Evolutionary conservation across 331 rosid genomes (phyloP), one percentile per base, ranked within the genome.

Genomic region (Malus hybrid): DNA sequence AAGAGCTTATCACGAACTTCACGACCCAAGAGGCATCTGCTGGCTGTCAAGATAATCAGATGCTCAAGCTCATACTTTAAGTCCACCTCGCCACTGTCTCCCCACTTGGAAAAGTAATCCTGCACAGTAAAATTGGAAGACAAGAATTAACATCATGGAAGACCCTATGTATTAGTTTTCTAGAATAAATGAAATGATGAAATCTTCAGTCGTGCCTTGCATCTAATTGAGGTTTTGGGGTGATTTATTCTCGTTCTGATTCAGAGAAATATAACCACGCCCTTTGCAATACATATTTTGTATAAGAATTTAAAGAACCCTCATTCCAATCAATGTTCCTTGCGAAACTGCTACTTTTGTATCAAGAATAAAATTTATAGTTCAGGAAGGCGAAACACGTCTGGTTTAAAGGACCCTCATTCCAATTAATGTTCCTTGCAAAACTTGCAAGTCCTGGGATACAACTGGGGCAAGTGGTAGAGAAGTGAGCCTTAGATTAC

Each of bases 101-200:
- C 97, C 98, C 98, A 93, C 70, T 93, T 93, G 15, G 93, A 93
- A 86, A 93, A 93, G 86, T 89, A 93, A 67, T 89, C 97, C 98
- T 93, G 92, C 67, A 52, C 79, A 27, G 76, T 68, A 33, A 27
- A 74, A 20, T 44, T 15, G 24, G 10, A 60, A 34, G 34, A 57
- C 33, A 65, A n/a, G 44, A 59, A 67, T 65, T 27, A 20, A 56
- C 14, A 72, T 34, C 14, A 65, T 22, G 34, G 56, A 36, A 0
- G 42, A 2, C 42, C 42, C 42, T 36, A 36, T 2, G 42, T 7
- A 36, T 36, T 36, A 36, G 10, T 34, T 34, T 34, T 34, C 39
- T 2, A 34, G 39, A 34, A 34, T 34, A 34, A 34, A 34, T 2
- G 76, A 39, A 34, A 61, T 1, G 36, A 56, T 7, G 76, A 57